These are phyloP conservation scores for Leptodontidium sp. DNA, from an alignment of 2,329 filamentous ascomycete genomes.

Conservation along the genomic window DNA sequence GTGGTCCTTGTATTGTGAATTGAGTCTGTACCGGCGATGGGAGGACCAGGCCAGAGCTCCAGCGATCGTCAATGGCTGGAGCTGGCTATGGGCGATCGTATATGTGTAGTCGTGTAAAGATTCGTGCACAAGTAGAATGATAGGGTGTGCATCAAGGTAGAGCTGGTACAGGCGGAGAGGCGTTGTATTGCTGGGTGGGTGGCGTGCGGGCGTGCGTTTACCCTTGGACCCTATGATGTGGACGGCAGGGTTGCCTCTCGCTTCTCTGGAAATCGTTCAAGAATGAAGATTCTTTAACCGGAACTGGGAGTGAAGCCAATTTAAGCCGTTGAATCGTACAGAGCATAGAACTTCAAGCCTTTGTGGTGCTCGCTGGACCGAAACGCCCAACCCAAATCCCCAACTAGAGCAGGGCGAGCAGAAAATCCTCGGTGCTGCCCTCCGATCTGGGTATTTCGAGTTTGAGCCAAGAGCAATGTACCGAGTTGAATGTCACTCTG, in stretches of 20 bases:
- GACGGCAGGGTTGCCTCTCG: background rate
- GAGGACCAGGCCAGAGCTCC: background rate
- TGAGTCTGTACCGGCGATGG: background rate
- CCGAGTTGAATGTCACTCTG: no score
- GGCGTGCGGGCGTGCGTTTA: conserved; percentile 6
- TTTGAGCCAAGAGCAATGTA: no score
- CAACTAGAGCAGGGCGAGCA: no score
- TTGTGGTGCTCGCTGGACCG: no score
- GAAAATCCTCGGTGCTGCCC: no score
- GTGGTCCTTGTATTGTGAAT: background rate
- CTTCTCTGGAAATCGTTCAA: background rate
- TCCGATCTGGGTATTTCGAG: no score
- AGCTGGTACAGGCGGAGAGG: background rate
- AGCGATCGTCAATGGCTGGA: background rate
- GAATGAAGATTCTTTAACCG: no score
- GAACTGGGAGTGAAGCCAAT: no score
- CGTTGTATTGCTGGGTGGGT: background rate
- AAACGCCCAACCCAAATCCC: no score
- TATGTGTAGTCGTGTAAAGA: background rate
- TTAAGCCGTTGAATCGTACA: no score
- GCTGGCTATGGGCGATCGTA: background rate
- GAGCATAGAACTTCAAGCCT: no score
- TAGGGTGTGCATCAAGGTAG: background rate
- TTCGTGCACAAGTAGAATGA: background rate
- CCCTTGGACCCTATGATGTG: background rate